Percentiles rank a stretch among this genome's conserved stretches.
Evolutionary conservation across 306 rosid species (phyloP).

Genomic region (Quercus agrifolia): DNA sequence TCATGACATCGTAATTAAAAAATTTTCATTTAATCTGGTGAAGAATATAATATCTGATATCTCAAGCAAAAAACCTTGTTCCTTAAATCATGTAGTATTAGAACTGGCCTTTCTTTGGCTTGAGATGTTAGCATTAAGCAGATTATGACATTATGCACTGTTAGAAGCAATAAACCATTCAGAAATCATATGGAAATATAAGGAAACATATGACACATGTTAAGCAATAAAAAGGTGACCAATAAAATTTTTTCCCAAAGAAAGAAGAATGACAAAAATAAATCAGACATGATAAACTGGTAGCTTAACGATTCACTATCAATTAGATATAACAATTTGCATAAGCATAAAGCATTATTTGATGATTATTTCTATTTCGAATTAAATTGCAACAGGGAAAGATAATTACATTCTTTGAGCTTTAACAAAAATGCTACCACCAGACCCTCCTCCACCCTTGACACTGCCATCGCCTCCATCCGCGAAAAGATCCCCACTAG

Average conservation of each 20-base stretch:
- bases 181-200: background rate
- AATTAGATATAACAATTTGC: background rate
- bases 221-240: background rate
- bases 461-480: slow-evolving; percentile 84
- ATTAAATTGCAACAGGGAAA: background rate
- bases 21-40: background rate
- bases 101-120: background rate
- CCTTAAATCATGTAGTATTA: background rate
- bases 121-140: background rate
- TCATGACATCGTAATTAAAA: background rate
- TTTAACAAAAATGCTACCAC: slow-evolving; percentile 79
- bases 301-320: background rate
- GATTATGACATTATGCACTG: background rate
- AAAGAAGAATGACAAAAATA: background rate
- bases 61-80: background rate
- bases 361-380: background rate
- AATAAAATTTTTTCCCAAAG: too few species aligned
- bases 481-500: slow-evolving; percentile 63
- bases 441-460: slow-evolving; percentile 98
- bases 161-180: background rate
- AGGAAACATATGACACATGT: background rate
- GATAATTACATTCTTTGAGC: slow-evolving; percentile 70
- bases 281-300: background rate
- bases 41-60: background rate
- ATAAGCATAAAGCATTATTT: slow-evolving; percentile 3